phyloP scores from a whole-genome alignment of 345 rosid species.

The Draba incana region DNA sequence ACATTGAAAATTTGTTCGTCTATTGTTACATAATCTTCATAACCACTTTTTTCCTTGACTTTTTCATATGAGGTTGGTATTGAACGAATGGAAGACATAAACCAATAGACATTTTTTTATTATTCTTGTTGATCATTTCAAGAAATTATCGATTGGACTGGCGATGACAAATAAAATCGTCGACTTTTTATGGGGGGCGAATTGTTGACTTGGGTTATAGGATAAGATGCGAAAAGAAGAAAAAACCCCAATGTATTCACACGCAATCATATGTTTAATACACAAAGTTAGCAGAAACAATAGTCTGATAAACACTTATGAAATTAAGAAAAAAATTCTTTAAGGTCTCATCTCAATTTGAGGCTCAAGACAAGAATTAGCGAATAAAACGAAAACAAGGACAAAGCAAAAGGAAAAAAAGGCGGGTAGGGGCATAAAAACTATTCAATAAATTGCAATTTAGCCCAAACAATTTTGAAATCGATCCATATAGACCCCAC shows the following conservation, averaged over 20 bases:
- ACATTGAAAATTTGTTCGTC: background rate
- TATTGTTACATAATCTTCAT: background rate
- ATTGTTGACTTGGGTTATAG: background rate
- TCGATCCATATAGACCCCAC: conserved; percentile 21
- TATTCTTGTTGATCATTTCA: background rate
- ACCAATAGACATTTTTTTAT: background rate
- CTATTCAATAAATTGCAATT: conserved; percentile 30
- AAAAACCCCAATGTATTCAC: conserved; percentile 29
- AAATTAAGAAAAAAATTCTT: background rate
- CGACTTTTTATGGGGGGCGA: background rate
- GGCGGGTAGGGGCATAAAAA: conserved; percentile 5
- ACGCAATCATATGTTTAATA: conserved; percentile 29
- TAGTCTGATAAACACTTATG: conserved; percentile 25
- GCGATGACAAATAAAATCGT: background rate
- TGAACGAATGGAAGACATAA: background rate
- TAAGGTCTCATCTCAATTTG: conserved; percentile 40
- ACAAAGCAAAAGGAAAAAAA: background rate
- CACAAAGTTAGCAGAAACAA: conserved; percentile 25
- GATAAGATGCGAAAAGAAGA: conserved; percentile 13
- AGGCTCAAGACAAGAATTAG: conserved; percentile 44
- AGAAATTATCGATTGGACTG: conserved; percentile 23
- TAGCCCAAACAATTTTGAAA: conserved; percentile 34
- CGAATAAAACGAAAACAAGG: conserved; percentile 23
- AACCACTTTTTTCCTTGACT: conserved; percentile 25
- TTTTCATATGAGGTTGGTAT: background rate